Percentiles rank a stretch among this genome's conserved stretches.
Evolutionary conservation across 768 basidiomycete species (phyloP).

Genomic region (Suillus brevipes): DNA sequence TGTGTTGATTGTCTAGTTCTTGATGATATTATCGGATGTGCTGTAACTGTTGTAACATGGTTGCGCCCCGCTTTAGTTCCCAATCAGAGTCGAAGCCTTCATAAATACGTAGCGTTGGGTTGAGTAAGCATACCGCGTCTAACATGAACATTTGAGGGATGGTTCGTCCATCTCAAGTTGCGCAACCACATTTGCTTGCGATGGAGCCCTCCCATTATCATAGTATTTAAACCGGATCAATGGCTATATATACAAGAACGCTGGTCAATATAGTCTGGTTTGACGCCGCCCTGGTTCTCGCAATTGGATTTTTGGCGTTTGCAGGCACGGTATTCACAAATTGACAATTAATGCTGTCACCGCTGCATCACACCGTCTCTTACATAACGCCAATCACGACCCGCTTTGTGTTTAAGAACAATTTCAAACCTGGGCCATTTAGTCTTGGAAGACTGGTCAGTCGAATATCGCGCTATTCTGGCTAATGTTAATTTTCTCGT

Average conservation of each 20-base stretch:
- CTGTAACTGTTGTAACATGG: background rate
- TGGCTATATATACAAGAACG: slow-evolving; percentile 45
- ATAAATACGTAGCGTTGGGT: background rate
- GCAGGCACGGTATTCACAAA: slow-evolving; percentile 59
- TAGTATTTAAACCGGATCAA: slow-evolving; percentile 60
- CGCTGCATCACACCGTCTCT: slow-evolving; percentile 47
- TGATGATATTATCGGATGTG: background rate
- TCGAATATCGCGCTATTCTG: background rate
- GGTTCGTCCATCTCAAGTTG: slow-evolving; percentile 30
- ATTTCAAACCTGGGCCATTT: slow-evolving; percentile 59
- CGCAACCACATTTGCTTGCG: slow-evolving; percentile 68
- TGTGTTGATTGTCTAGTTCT: background rate
- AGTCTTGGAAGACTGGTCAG: slow-evolving; percentile 37
- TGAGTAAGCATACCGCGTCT: background rate
- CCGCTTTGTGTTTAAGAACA: slow-evolving; percentile 46
- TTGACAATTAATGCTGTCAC: slow-evolving; percentile 47
- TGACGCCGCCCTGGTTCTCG: slow-evolving; percentile 44
- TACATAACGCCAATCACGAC: slow-evolving; percentile 57
- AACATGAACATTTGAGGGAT: background rate
- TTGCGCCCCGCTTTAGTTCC: background rate
- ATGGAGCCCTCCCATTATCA: slow-evolving; percentile 68
- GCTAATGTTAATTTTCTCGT: background rate
- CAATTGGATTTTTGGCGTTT: slow-evolving; percentile 60
- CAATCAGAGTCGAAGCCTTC: background rate
- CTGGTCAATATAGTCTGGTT: slow-evolving; percentile 60